Evolutionary conservation across 2,329 filamentous ascomycete species (phyloP), one percentile per base, ranked within the genome.

Genomic region (Emergomyces africanus): DNA sequence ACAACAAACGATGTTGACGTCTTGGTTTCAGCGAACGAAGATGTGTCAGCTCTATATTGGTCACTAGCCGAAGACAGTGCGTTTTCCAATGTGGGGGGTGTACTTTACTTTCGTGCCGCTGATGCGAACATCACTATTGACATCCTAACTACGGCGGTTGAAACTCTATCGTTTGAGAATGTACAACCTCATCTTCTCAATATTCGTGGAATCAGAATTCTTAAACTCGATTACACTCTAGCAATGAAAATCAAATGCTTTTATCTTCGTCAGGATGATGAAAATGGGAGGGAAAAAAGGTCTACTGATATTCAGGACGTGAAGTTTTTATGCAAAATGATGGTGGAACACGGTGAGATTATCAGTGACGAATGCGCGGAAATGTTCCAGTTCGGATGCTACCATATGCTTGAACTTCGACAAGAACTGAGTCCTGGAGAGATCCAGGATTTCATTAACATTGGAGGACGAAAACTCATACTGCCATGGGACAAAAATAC

Each of bases 171-270:
- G 30, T 30, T 30, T 30, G 30, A 30, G 3, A 30, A 30, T 30
- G 30, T 30, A 30, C 30, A 30, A 30, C 30, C 30, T 30, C 30
- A 30, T 30, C 30, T 30, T 30, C 30, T 30, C 30, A 30, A 30
- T 30, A 30, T 30, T 30, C 30, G 30, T 30, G 30, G 30, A 30
- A 30, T 30, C 30, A 30, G 30, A 30, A 30, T 30, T 30, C 30
- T 30, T 6, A 30, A 30, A 30, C 30, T 30, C 54, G 54, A 57
- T n/a, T 57, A 30, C 20, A 57, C 35, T 39, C 54, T 57, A 12
- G 54, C 37, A 8, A 57, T 57, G 54, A 57, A 57, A 23, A 46
- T 57, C n/a, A 8, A 57, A 25, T 57, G 54, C 37, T 57, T 57
- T 28, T 57, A 57, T 33, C 39, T 48, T 30, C 23, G 39, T 4